A percentile compares a stretch with the other conserved stretches of the same genome.
phyloP scores from a whole-genome alignment of 345 rosid species.

The Bruguiera gymnorhiza region DNA sequence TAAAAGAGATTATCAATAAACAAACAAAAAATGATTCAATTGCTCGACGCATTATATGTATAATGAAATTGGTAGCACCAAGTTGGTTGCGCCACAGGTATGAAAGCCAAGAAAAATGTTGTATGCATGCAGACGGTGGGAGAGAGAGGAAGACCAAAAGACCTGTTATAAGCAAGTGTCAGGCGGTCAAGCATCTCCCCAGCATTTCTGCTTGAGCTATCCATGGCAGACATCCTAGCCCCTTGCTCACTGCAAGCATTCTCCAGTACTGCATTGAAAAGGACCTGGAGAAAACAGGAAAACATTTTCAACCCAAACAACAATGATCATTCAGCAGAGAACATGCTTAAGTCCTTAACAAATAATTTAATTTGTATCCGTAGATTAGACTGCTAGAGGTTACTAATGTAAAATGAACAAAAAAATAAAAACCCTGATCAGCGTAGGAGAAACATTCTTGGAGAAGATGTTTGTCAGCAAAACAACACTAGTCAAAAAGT shows the following conservation, averaged over 20 bases:
- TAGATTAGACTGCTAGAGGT: not conserved
- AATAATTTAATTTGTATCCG: not conserved
- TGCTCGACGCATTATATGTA: too few species aligned
- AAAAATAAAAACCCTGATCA: too few species aligned
- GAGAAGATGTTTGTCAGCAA: not conserved
- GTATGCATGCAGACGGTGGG: conserved; percentile 1
- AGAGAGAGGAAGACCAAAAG: conserved; percentile 14
- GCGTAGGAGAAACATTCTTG: too few species aligned
- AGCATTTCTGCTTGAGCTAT: conserved; percentile 97
- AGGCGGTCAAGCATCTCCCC: conserved; percentile 97
- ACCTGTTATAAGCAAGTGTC: conserved; percentile 45
- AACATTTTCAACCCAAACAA: conserved; percentile 1
- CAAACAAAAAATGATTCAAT: not conserved
- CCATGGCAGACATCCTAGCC: conserved; percentile 61
- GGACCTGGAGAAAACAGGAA: conserved; percentile 38
- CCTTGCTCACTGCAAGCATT: conserved; percentile 44
- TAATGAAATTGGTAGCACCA: not conserved
- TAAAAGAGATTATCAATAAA: not conserved
- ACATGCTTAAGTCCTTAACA: not conserved
- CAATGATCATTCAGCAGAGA: not conserved
- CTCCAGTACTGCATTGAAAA: conserved; percentile 95
- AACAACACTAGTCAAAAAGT: not conserved
- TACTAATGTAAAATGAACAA: too few species aligned
- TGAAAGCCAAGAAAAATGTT: not conserved
- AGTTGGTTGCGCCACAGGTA: not conserved